Evolutionary conservation across 1,284 basidiomycete genomes (phyloP), one percentile per base, ranked within the genome.

Genomic region (Ceratobasidium sp.): DNA sequence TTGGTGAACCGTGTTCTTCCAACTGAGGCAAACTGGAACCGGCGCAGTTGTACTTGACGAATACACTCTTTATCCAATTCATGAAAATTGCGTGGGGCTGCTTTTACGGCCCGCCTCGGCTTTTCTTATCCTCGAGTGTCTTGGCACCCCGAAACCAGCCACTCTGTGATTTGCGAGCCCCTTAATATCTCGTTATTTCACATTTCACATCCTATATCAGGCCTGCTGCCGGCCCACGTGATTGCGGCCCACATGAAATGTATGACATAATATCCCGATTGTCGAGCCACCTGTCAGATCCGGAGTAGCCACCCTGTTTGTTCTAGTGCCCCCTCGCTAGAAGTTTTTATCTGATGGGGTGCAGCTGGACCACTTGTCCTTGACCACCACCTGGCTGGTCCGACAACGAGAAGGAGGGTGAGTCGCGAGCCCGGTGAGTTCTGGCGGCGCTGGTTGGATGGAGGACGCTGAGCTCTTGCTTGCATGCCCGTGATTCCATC

Each of bases 231-330:
- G 7, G 13, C 39, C 39, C 39, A 41, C 39, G 13, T 41, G 39
- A 41, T 41, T 41, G 7, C 6, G 13, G 13, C 19, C 19, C 9
- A 49, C 19, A 49, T 49, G 48, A 58, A 31, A 37, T 37, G 29
- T 64, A 64, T 64, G 46, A 64, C 43, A 19, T 68, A 68, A 68
- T 54, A 53, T 8, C 34, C 51, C 49, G 49, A 68, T 27, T 24
- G 24, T 53, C 49, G 51, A 68, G 64, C 64, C 64, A 68, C 64
- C 48, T 37, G 54, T 24, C 64, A 34, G 51, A 68, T 68, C 4
- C 24, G 64, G 64, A 37, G 31, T 68, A 68, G 64, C 64, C 64
- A 68, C 64, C 48, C 64, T 68, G 64, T 68, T 68, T 68, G 51
- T 68, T 34, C 51, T 68, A 68, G 64, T 39, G 49, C 54, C n/a